Percentiles rank a stretch among this genome's conserved stretches.
Evolutionary conservation across 306 rosid species (phyloP).

Genomic region (Malus sieversii): DNA sequence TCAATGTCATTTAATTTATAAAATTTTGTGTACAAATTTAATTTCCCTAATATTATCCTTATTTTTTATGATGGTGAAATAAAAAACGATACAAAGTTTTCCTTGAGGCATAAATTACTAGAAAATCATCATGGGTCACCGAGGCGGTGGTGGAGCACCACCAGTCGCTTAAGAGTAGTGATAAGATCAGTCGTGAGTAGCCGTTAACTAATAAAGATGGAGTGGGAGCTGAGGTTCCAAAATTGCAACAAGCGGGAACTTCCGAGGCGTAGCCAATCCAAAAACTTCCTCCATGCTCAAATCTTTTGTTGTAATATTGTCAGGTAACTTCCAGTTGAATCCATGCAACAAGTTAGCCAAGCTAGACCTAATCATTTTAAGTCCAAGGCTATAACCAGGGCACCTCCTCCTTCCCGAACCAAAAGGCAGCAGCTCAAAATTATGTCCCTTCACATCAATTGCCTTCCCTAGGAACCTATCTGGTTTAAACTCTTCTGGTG

Average conservation of each 20-base stretch:
- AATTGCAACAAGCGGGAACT: conserved; percentile 18
- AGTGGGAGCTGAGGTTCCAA: conserved; percentile 11
- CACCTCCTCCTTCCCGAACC: conserved; percentile 26
- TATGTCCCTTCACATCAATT: conserved; percentile 21
- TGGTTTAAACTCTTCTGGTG: neutral
- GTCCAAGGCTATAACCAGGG: conserved; percentile 15
- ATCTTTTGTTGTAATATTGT: neutral
- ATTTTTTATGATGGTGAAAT: no score
- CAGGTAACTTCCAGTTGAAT: conserved; percentile 10
- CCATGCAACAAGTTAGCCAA: conserved; percentile 21
- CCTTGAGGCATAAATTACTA: no score
- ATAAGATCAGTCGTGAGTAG: neutral
- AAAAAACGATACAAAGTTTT: no score
- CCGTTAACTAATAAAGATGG: conserved; percentile 7
- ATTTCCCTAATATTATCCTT: no score
- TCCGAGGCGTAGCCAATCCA: conserved; percentile 7
- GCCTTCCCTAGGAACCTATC: neutral
- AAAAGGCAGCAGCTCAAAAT: conserved; percentile 21
- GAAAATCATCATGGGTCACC: no score
- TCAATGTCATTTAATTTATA: no score
- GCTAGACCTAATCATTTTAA: neutral
- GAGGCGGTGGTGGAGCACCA: no score
- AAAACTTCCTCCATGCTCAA: conserved; percentile 16
- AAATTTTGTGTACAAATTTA: no score
- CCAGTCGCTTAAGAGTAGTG: no score